Percentiles rank a stretch among this genome's conserved stretches.
These are phyloP conservation scores for Cronartium quercuum DNA, from an alignment of 1,284 basidiomycete genomes.

Conservation along the genomic window DNA sequence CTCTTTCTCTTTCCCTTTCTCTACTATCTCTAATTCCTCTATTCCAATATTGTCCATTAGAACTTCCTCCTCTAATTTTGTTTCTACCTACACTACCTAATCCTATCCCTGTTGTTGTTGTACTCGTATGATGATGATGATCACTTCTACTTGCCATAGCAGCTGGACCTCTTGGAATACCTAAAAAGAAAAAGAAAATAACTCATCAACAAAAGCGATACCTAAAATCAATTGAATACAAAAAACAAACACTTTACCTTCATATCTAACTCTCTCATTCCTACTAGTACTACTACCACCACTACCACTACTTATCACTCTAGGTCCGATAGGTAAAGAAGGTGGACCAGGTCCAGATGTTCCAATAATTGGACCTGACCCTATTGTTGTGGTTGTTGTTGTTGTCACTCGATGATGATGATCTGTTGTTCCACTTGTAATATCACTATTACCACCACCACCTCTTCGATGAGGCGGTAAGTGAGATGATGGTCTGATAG, in stretches of 20 bases:
- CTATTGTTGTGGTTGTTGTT: neutral
- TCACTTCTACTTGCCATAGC: neutral
- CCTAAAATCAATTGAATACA: neutral
- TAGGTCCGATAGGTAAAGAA: constrained; percentile 14
- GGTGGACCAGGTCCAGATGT: constrained; percentile 31
- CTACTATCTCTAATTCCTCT: neutral
- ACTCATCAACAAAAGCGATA: neutral
- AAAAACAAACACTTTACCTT: constrained; percentile 3
- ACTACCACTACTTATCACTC: too few species aligned
- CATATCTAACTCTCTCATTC: constrained; percentile 20
- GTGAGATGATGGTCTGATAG: neutral
- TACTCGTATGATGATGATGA: neutral
- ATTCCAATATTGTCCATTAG: constrained; percentile 10
- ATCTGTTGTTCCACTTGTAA: neutral
- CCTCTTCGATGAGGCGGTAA: neutral
- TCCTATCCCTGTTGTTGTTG: neutral
- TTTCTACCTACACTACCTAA: constrained; percentile 7
- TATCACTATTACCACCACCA: neutral
- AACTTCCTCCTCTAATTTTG: constrained; percentile 6
- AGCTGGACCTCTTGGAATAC: neutral
- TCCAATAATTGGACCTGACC: constrained; percentile 5
- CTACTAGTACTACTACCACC: neutral
- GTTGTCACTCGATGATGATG: neutral
- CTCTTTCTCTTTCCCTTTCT: neutral
- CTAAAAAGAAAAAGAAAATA: neutral